Conservation (phyloP, 192 early-diverging fungal genomes). For the Rhizophlyctis rosea region DNA sequence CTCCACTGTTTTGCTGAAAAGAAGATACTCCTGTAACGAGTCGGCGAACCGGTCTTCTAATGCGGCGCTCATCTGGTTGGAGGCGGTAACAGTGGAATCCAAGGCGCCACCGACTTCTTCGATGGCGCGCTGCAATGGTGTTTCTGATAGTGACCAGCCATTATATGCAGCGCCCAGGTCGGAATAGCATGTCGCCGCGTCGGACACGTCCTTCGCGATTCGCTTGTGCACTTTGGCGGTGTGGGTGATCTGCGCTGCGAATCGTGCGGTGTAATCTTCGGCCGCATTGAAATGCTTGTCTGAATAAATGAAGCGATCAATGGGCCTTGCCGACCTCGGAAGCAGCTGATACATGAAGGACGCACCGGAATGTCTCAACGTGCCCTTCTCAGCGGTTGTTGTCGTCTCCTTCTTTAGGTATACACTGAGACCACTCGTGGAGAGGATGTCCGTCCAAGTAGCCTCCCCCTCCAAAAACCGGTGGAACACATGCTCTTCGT, state of each 20-base stretch:
- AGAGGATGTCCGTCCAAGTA: constrained; percentile 39
- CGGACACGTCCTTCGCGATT: constrained; percentile 58
- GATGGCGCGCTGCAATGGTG: constrained; percentile 71
- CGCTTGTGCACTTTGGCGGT: constrained; percentile 73
- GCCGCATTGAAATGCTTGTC: constrained; percentile 86
- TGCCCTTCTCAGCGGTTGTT: constrained; percentile 24
- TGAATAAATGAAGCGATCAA: constrained; percentile 12
- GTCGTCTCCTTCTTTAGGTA: constrained; percentile 34
- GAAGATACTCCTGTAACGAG: constrained; percentile 85
- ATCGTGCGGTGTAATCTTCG: constrained; percentile 88
- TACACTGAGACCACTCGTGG: constrained; percentile 29
- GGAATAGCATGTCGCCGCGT: constrained; percentile 73
- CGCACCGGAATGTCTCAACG: constrained; percentile 41
- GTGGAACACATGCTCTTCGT: constrained; percentile 88
- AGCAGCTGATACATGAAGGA: background rate
- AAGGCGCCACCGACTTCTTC: constrained; percentile 91
- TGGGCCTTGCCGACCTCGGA: too few species aligned
- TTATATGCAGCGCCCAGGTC: constrained; percentile 93
- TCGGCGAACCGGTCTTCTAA: constrained; percentile 80
- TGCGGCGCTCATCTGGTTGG: constrained; percentile 58
- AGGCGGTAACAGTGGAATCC: constrained; percentile 78
- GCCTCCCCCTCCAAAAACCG: constrained; percentile 74
- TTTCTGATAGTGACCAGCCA: constrained; percentile 89
- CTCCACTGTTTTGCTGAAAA: constrained; percentile 84
- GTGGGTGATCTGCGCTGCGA: constrained; percentile 74